Evolutionary conservation across 2,329 filamentous ascomycete genomes (phyloP).

Genomic region (Pseudohalonectria lignicola): DNA sequence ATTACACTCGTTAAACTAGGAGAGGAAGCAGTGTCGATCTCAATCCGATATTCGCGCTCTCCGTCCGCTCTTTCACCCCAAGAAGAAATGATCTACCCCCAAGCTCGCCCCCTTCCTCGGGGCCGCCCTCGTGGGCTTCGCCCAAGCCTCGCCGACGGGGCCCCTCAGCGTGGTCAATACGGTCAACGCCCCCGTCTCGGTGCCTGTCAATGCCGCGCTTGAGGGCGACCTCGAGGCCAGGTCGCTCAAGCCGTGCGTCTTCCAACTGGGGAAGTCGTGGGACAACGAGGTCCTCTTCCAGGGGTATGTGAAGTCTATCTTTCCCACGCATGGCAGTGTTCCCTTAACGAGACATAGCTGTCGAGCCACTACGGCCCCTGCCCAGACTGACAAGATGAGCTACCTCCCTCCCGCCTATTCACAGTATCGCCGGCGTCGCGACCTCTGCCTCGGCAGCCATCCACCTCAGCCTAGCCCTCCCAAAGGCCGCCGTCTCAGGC

Average conservation of each 20-base stretch:
- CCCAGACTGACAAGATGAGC: too few relatives aligned
- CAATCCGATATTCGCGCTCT: too few relatives aligned
- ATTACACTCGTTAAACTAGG: too few relatives aligned
- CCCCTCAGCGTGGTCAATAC: too few relatives aligned
- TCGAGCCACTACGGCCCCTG: background rate
- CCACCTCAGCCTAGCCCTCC: slow-evolving; percentile 10
- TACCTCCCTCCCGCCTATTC: too few relatives aligned
- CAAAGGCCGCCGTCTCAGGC: slow-evolving; percentile 9
- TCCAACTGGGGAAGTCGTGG: slow-evolving; percentile 8
- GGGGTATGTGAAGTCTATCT: slow-evolving; percentile 7
- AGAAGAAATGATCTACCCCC: slow-evolving; percentile 6
- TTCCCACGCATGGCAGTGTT: too few relatives aligned
- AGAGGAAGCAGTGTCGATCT: too few relatives aligned
- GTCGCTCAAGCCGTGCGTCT: slow-evolving; percentile 1
- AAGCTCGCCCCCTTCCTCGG: slow-evolving; percentile 5
- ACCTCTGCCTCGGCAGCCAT: slow-evolving; percentile 4
- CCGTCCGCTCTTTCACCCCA: background rate
- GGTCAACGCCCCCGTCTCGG: background rate
- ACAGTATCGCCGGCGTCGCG: slow-evolving; percentile 6
- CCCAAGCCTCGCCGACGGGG: slow-evolving; percentile 9
- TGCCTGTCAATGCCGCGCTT: background rate
- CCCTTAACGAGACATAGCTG: background rate
- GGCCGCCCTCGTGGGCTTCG: slow-evolving; percentile 6
- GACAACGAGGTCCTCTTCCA: slow-evolving; percentile 10
- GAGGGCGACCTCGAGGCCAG: slow-evolving; percentile 1